These are phyloP conservation scores for Litsea cubeba DNA, from an alignment of 164 flowering plant species.

Conservation along the genomic window DNA sequence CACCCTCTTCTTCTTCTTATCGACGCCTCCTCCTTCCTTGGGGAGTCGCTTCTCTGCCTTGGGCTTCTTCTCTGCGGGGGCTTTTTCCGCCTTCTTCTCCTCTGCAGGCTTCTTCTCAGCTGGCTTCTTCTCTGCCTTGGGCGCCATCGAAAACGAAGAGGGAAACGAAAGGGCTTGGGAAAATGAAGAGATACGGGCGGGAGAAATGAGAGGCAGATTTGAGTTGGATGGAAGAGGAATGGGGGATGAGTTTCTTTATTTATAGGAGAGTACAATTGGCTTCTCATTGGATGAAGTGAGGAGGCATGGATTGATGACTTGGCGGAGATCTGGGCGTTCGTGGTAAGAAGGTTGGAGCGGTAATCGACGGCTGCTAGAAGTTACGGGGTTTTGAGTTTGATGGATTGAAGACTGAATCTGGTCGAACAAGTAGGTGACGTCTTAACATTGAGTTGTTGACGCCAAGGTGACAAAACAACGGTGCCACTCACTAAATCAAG, in stretches of 20 bases:
- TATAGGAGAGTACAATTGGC: neutral
- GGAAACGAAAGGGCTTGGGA: neutral
- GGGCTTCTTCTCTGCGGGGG: constrained; percentile 7
- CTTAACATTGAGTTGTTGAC: too few species aligned
- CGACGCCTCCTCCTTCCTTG: constrained; percentile 2
- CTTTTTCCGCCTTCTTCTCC: constrained; percentile 12
- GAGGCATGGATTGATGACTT: constrained; percentile 9
- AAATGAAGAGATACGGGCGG: too few species aligned
- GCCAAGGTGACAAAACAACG: too few species aligned
- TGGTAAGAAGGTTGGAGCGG: neutral
- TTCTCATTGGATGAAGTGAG: neutral
- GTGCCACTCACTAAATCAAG: too few species aligned
- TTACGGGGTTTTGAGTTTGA: too few species aligned
- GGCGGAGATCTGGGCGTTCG: neutral
- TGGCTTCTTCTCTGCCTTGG: constrained; percentile 18
- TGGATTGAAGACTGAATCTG: too few species aligned
- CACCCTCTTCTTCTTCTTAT: constrained; percentile 13
- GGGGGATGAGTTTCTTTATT: neutral
- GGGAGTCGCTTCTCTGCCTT: constrained; percentile 13
- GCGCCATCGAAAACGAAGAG: constrained; percentile 9
- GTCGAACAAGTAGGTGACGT: too few species aligned
- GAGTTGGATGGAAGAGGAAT: neutral
- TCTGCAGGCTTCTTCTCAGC: constrained; percentile 23
- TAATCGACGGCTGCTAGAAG: neutral
- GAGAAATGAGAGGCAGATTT: neutral